phyloP scores from a whole-genome alignment of 2,329 filamentous ascomycete species.

The Cercospora nicotianae region DNA sequence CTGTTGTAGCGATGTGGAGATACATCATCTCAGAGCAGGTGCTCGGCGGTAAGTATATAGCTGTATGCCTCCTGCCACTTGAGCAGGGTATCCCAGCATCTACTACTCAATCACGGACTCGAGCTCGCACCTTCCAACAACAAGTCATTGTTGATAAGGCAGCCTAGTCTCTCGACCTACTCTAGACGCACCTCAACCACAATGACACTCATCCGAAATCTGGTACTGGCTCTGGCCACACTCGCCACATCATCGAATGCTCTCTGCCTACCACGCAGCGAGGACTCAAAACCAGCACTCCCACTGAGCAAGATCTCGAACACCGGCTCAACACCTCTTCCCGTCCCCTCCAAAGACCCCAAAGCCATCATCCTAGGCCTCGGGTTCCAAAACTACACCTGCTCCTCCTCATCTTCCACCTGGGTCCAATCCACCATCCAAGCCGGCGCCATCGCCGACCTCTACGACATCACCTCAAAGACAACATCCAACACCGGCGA shows the following conservation, averaged over 20 bases:
- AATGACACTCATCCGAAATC: conserved; percentile 20
- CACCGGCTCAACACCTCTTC: conserved; percentile 22
- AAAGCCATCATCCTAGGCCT: conserved; percentile 59
- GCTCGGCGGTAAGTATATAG: conserved; percentile 19
- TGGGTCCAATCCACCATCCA: conserved; percentile 38
- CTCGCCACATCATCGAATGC: conserved; percentile 18
- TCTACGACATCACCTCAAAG: conserved; percentile 44
- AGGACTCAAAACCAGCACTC: conserved; percentile 14
- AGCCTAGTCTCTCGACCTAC: neutral
- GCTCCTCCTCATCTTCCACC: conserved; percentile 39
- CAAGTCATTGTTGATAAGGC: neutral
- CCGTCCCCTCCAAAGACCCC: conserved; percentile 24
- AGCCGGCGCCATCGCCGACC: conserved; percentile 49
- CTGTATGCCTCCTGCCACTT: neutral
- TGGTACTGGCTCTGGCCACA: conserved; percentile 18
- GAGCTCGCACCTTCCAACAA: neutral
- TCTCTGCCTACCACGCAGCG: neutral
- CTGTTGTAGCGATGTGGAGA: conserved; percentile 1
- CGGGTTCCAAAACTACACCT: conserved; percentile 70
- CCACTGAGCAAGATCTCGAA: conserved; percentile 24
- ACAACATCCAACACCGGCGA: conserved; percentile 36
- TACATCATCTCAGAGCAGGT: neutral
- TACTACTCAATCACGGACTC: neutral
- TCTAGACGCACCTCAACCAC: conserved; percentile 1
- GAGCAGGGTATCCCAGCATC: conserved; percentile 13